Base-by-base conservation (phyloP, 495 filamentous ascomycete genomes). In the Cercophora sp. region DNA sequence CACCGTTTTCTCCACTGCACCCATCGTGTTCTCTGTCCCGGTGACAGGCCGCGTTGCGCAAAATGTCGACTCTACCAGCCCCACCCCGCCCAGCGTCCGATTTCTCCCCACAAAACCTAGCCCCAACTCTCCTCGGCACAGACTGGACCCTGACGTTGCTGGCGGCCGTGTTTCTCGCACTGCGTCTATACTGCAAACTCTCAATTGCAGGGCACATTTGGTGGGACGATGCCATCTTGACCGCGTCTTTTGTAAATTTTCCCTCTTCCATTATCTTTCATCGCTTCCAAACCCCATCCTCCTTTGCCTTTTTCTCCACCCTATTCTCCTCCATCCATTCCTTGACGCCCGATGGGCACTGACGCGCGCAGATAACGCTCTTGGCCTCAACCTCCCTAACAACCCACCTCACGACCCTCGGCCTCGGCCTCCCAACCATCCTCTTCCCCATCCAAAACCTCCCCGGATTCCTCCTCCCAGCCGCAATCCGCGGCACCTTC, bases 341-440 rank as follows among this genome's bases (percentile, higher is more conserved):
- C 29, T 32, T n/a, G n/a, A n/a, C n/a, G n/a, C n/a, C 29, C 13
- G 8, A 32, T 32, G 29, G 8, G 6, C 29, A 32, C 29, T 32
- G 13, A 32, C 29, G 29, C 8, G 29, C 65, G 5, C 67, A 64
- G 67, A 60, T 71, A 46, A 49, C 65, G 35, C 15, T 55, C n/a
- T 4, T 22, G 19, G 9, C 50, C 25, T 22, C 31, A 23, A 26
- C 23, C 16, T n/a, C 10, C n/a, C n/a, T 55, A 11, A 31, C 41
- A 4, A 55, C 52, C 3, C 39, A 15, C 22, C 46, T 55, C 31
- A 46, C 54, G 18, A 32, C 27, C 2, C 40, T 57, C 15, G 60
- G 61, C 24, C 54, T 56, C n/a, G 63, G 63, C 15, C 46, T 46
- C 8, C 60, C 61, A 53, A 46, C 51, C 35, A 57, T 42, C 45